Evolutionary conservation across 345 rosid genomes (phyloP).

Genomic region (Pseudoturritis turrita): DNA sequence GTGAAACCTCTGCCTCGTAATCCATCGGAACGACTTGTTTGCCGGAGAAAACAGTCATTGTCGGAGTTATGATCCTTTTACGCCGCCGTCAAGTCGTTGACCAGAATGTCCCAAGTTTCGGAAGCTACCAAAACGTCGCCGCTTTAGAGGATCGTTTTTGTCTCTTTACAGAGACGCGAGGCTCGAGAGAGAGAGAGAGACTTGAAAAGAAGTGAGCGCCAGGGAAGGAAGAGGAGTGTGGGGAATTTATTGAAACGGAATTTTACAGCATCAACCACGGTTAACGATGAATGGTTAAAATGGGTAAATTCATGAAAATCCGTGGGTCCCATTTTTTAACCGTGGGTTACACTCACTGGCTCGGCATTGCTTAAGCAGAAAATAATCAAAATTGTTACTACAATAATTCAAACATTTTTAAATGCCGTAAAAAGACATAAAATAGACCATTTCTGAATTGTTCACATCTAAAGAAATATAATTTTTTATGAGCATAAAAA

Average conservation of each 20-base stretch:
- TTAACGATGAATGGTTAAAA: neutral
- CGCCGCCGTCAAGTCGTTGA: conserved; percentile 10
- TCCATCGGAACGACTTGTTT: conserved; percentile 90
- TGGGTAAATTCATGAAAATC: neutral
- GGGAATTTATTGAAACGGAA: conserved; percentile 35
- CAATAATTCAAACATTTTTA: no score
- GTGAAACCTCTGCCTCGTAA: conserved; percentile 81
- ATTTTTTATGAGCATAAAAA: no score
- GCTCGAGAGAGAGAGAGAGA: conserved; percentile 30
- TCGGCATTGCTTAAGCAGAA: neutral
- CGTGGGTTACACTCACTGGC: neutral
- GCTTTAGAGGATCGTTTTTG: conserved; percentile 11
- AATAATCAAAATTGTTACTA: neutral
- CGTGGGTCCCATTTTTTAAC: conserved; percentile 5
- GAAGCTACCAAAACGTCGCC: conserved; percentile 9
- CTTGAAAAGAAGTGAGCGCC: conserved; percentile 63
- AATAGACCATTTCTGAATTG: no score
- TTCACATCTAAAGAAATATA: no score
- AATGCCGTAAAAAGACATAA: no score
- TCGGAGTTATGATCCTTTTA: neutral
- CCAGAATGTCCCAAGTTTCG: neutral
- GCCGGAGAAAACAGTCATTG: conserved; percentile 80
- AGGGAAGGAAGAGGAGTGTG: conserved; percentile 28
- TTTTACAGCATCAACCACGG: conserved; percentile 19
- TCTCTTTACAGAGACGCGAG: conserved; percentile 32